Base-by-base conservation (phyloP, 176 grass and related monocot species). In the Aegilops tauschii region DNA sequence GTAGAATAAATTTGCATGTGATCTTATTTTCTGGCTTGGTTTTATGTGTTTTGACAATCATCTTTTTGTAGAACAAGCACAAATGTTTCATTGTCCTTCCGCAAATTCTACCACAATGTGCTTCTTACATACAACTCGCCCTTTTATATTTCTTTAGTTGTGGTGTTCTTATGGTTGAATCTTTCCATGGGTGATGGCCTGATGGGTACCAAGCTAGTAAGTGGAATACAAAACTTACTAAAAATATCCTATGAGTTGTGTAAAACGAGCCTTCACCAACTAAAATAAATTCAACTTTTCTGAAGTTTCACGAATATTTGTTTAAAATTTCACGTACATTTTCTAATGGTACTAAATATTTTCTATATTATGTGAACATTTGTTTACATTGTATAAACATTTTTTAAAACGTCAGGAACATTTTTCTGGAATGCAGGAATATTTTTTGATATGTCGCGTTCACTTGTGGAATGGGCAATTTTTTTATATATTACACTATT, bases 31-130 rank as follows among this genome's bases (percentile, higher is more conserved):
- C n/a, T 16, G 75, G 11, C 35, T 45, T 3, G 3, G 27, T 52
- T 12, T 87, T 11, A 32, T 14, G 16, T 84, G 42, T 34, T 10
- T 81, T 7, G 34, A 69, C 44, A 8, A 16, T 5, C 20, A 75
- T 87, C 5, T 39, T 89, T 85, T 66, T 89, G 78, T 79, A 98
- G 96, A 88, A 98, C 92, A 50, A 95, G 92, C 69, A 95, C 90
- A 36, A 98, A 92, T 47, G 92, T 98, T 56, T 95, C 92, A 31
- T 98, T 93, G 96, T 92, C 96, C 23, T 98, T 98, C 79, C 90
- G 92, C 65, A 86, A 77, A 80, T 98, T 98, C 74, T 98, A 94
- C 61, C 88, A 95, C 88, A 98, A 98, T 90, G 93, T 95, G 85
- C 47, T 50, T 68, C n/a, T 42, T 56, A 83, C 4, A 79, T 79